These are phyloP conservation scores for Rostrohypoxylon terebratum DNA, from an alignment of 495 filamentous ascomycete species.

Conservation along the genomic window DNA sequence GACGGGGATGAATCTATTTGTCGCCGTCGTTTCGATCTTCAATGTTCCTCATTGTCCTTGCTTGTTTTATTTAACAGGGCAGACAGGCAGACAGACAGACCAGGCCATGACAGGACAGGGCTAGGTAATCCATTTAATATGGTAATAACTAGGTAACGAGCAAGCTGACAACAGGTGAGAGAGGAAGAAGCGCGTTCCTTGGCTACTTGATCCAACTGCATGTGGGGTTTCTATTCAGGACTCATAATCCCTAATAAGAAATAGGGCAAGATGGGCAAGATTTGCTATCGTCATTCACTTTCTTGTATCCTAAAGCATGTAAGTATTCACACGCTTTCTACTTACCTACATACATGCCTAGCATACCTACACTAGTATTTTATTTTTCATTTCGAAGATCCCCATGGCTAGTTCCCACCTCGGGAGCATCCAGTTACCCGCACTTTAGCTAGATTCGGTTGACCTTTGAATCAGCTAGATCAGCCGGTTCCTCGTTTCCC, in stretches of 20 bases:
- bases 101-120: neutral
- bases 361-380: neutral
- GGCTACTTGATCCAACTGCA: constrained; percentile 38
- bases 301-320: neutral
- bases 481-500: constrained; percentile 30
- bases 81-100: neutral
- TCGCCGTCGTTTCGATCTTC: constrained; percentile 27
- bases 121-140: neutral
- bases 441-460: constrained; percentile 49
- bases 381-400: constrained; percentile 43
- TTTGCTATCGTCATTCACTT: constrained; percentile 39
- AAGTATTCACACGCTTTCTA: constrained; percentile 37
- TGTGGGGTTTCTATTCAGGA: constrained; percentile 41
- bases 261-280: constrained; percentile 46
- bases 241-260: constrained; percentile 45
- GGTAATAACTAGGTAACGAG: constrained; percentile 13
- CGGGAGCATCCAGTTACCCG: constrained; percentile 49
- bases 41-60: constrained; percentile 10
- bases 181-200: constrained; percentile 25
- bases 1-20: constrained; percentile 33
- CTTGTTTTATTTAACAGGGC: constrained; percentile 6
- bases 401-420: constrained; percentile 45
- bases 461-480: constrained; percentile 42
- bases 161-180: constrained; percentile 36
- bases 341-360: neutral